Evolutionary conservation across 495 filamentous ascomycete genomes (phyloP).

Genomic region (Trichoderma reesei): DNA sequence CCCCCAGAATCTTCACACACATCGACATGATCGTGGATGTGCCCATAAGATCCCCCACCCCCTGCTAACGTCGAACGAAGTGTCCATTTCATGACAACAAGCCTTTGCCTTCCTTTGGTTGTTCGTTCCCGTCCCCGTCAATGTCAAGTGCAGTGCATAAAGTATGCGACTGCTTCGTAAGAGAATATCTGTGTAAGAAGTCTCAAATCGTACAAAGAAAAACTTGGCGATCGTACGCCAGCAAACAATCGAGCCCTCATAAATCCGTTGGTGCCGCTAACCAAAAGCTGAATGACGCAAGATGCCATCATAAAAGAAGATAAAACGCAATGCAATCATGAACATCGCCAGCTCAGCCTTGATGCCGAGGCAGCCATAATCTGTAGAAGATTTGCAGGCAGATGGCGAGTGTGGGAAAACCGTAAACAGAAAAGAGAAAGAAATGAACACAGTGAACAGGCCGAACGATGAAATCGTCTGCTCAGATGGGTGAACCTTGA

Average conservation of each 20-base stretch:
- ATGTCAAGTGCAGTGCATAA: neutral
- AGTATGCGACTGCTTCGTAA: neutral
- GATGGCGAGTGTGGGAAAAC: neutral
- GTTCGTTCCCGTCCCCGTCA: neutral
- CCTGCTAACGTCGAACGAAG: neutral
- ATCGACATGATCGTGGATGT: neutral
- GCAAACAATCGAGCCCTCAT: neutral
- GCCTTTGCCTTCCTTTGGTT: neutral
- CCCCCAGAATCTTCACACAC: neutral
- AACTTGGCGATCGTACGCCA: neutral
- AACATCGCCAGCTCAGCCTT: neutral
- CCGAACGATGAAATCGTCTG: neutral
- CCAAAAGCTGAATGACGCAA: neutral
- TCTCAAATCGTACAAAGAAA: slow-evolving; percentile 2
- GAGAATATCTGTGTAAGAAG: neutral
- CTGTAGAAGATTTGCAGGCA: neutral
- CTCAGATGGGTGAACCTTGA: no score
- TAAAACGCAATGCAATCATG: slow-evolving; percentile 2
- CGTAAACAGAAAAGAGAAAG: neutral
- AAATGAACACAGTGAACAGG: neutral
- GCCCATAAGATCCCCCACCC: neutral
- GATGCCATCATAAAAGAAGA: neutral
- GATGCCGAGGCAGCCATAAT: neutral
- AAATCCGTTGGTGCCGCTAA: neutral
- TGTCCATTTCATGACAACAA: neutral